Conservation (phyloP, 192 early-diverging fungal genomes). For the Podila clonocystis region DNA sequence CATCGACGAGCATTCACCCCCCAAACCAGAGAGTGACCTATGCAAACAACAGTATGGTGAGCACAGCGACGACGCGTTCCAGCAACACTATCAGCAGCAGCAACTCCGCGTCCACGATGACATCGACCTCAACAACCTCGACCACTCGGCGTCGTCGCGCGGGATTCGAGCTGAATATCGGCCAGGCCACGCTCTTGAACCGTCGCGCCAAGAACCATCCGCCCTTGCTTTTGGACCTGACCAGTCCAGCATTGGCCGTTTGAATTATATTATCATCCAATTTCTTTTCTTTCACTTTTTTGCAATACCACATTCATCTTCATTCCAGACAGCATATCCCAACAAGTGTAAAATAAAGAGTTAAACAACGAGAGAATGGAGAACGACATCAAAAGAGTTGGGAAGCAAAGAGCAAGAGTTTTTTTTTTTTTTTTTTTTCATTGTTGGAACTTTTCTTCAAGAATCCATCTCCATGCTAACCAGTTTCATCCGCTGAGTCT, state of each 20-base stretch:
- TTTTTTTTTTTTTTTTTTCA: background rate
- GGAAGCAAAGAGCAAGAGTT: no score
- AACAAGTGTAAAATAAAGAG: background rate
- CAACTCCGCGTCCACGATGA: conserved; percentile 4
- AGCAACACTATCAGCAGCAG: conserved; percentile 13
- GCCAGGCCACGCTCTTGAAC: conserved; percentile 50
- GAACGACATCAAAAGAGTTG: background rate
- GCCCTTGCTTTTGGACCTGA: background rate
- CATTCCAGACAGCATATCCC: background rate
- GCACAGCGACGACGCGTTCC: background rate
- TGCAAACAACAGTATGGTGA: background rate
- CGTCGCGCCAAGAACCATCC: conserved; percentile 40
- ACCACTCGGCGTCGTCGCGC: conserved; percentile 24
- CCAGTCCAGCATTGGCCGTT: background rate
- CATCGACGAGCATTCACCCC: background rate
- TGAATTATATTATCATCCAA: conserved; percentile 4
- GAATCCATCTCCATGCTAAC: conserved; percentile 44
- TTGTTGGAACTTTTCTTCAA: background rate
- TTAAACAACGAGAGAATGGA: background rate
- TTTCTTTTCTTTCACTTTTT: background rate
- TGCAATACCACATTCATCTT: background rate
- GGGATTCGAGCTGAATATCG: conserved; percentile 50
- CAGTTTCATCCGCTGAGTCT: conserved; percentile 26
- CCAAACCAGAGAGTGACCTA: background rate
- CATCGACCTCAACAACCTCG: background rate